These are phyloP conservation scores for Scedosporium dehoogii DNA, from an alignment of 2,329 filamentous ascomycete genomes.

Conservation along the genomic window DNA sequence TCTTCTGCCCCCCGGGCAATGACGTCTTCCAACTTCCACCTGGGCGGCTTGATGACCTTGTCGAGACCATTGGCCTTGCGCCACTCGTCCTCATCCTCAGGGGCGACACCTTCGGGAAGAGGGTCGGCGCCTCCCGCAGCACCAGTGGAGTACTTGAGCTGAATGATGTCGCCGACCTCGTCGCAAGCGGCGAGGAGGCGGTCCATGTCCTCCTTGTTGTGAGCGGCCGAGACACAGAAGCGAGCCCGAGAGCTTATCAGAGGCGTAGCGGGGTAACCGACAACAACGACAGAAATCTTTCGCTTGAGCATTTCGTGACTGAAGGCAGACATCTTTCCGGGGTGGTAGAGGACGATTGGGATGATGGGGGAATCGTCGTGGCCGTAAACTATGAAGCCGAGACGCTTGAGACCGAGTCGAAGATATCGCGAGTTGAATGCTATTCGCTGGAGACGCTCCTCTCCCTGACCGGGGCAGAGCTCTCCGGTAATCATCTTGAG, in stretches of 20 bases:
- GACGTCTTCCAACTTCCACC: constrained; percentile 80
- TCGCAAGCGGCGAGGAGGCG: constrained; percentile 81
- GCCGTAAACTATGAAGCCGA: constrained; percentile 93
- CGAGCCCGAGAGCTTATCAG: constrained; percentile 89
- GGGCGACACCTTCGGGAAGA: constrained; percentile 59
- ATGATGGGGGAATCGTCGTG: constrained; percentile 98
- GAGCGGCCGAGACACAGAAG: constrained; percentile 90
- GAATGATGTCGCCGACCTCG: constrained; percentile 81
- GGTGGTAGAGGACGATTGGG: constrained; percentile 88
- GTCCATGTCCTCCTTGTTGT: constrained; percentile 98
- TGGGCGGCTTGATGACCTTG: constrained; percentile 64
- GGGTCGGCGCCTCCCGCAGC: constrained; percentile 80
- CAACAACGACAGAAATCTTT: constrained; percentile 95
- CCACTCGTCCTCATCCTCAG: constrained; percentile 64
- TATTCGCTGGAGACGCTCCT: constrained; percentile 89
- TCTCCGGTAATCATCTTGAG: constrained; percentile 86
- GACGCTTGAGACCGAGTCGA: constrained; percentile 90
- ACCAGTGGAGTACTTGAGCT: constrained; percentile 95
- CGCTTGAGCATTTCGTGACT: constrained; percentile 97
- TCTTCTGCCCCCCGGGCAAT: constrained; percentile 66
- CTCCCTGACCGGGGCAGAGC: constrained; percentile 78
- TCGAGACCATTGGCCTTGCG: constrained; percentile 52
- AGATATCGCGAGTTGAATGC: constrained; percentile 98
- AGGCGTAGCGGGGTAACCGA: constrained; percentile 93
- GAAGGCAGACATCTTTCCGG: constrained; percentile 98